Evolutionary conservation across 2,329 filamentous ascomycete genomes (phyloP), one percentile per base, ranked within the genome.

Genomic region (Alternaria sp.): DNA sequence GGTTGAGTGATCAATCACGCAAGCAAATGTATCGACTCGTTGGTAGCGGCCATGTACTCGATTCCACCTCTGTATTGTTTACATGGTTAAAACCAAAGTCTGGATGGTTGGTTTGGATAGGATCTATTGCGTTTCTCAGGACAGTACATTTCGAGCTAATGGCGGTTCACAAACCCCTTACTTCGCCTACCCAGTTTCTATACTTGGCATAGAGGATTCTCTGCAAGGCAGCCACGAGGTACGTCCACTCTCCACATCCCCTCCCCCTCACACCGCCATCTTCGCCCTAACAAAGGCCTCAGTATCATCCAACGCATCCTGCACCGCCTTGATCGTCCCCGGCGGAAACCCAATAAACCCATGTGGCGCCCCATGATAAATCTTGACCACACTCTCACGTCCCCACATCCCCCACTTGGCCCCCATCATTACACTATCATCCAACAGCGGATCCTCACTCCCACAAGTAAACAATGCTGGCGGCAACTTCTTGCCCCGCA

Each of bases 321-420:
- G 72, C 5, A 77, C 77, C 24, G 69, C 73, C 64, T 74, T 71
- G 7, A 73, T 72, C 26, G 68, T 68, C 0, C 74, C 77, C 0
- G 74, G 67, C 9, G 76, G 72, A 72, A 80, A 80, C 60, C 71
- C 72, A 50, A 80, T 80, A 61, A 84, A 87, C 23, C 80, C 83
- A 77, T 87, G 85, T 17, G 82, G 78, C 8, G 80, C 83, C 0
- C 85, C 84, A n/a, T 80, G 80, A 67, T 81, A 85, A 14, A 86
- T 75, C 72, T 83, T 86, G 3, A 85, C 72, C 3, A 85, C 73
- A 0, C 79, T 77, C 69, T 84, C 81, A 5, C 78, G 80, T 2
- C 83, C 83, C 61, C 75, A 78, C 71, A 82, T 82, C 65, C 72
- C 68, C 85, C 84, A 87, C 72, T 85, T 85, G 2, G 78, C 73